Evolutionary conservation across 2,329 filamentous ascomycete species (phyloP), one percentile per base, ranked within the genome.

Genomic region (Eutypa lata): DNA sequence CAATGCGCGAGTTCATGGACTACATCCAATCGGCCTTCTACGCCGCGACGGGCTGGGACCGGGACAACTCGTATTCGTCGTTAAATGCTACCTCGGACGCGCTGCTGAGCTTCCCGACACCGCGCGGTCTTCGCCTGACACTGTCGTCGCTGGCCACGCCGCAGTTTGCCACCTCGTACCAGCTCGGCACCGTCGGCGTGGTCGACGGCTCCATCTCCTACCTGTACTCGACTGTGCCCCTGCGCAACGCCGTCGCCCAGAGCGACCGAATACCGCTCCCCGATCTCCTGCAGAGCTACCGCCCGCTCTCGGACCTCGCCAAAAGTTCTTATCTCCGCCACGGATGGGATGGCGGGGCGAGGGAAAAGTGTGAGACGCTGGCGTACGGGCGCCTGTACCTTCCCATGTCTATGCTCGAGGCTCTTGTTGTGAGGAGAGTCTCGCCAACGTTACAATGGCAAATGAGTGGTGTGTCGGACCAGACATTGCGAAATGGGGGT

Each of bases 161-260:
- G 8, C 91, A 96, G 70, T 97, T 97, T 65, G 93, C 92, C 22
- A 96, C 92, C 16, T 93, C 91, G 37, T 99, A 99, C 72, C 89
- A 90, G 42, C 83, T 99, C 44, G 91, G 91, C 55, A 95, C 88
- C 42, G 82, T 95, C 16, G 94, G 93, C 54, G 81, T 96, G 35
- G 92, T 99, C 49, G 93, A 97, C 74, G 94, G 94, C 68, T 96
- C 91, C n/a, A 83, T 99, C 53, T 96, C 92, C 14, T 99, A 97
- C 73, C 83, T 99, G 50, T 97, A 96, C 76, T 95, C 91, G 47
- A 96, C 91, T 2, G 79, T 94, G 8, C 86, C 91, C 13, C 80
- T 97, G 52, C 75, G 78, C 38, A 78, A 86, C 49, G 74, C 82
- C 74, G 58, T 91, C 78, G 71, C 80, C 11, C 82, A 84, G 71